Conservation (phyloP, 2,329 filamentous ascomycete species). For the Penicillium sp. region DNA sequence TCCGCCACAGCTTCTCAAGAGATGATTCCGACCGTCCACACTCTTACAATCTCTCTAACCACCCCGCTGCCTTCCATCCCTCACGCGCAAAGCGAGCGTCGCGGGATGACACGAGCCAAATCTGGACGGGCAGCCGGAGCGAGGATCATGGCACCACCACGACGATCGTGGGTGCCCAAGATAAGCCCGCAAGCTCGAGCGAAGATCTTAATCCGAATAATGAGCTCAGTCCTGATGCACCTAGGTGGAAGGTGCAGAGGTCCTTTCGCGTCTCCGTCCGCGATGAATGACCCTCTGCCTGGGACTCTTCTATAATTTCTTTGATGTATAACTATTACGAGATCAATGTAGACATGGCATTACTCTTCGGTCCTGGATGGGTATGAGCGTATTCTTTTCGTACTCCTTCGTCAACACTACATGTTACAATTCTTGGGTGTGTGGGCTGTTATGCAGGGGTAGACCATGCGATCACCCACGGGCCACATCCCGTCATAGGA, state of each 20-base stretch:
- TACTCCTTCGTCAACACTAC: too few relatives aligned
- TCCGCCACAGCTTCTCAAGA: constrained; percentile 24
- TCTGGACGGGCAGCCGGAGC: constrained; percentile 20
- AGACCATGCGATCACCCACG: not conserved
- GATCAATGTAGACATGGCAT: not conserved
- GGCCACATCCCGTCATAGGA: not conserved
- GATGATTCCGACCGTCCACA: constrained; percentile 14
- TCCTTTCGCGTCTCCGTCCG: constrained; percentile 23
- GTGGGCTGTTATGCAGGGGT: not conserved
- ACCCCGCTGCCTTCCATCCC: constrained; percentile 13
- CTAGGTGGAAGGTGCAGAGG: constrained; percentile 22
- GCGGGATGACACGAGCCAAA: constrained; percentile 9
- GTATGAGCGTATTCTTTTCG: too few relatives aligned
- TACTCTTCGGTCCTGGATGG: not conserved
- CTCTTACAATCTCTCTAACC: constrained; percentile 20
- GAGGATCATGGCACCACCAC: constrained; percentile 25
- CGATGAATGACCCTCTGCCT: constrained; percentile 3
- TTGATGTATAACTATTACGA: not conserved
- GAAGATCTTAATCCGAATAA: constrained; percentile 19
- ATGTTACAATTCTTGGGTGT: too few relatives aligned
- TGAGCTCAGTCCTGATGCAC: not conserved
- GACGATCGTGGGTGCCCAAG: constrained; percentile 20
- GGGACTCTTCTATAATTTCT: not conserved
- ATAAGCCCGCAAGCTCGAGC: constrained; percentile 18
- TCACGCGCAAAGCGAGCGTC: constrained; percentile 7